phyloP scores from a whole-genome alignment of 2,329 filamentous ascomycete species.

The Colletotrichum cuscutae region DNA sequence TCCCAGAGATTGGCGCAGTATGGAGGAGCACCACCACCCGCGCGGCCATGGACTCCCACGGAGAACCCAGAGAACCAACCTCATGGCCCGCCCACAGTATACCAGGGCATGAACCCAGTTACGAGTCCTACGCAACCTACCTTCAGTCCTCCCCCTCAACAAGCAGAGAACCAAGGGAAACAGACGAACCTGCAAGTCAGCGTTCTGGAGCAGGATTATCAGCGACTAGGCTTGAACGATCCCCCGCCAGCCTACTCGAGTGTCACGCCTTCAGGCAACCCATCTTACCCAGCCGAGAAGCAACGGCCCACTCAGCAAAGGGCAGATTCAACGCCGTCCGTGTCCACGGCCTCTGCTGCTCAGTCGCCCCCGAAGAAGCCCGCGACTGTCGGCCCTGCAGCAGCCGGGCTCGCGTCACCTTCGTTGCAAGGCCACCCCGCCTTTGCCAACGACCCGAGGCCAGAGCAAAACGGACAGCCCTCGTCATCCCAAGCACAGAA shows the following conservation, averaged over 20 bases:
- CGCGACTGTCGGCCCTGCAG: constrained; percentile 40
- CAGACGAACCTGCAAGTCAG: constrained; percentile 65
- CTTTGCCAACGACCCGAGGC: constrained; percentile 85
- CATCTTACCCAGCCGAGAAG: constrained; percentile 85
- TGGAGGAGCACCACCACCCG: constrained; percentile 58
- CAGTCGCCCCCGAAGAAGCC: constrained; percentile 44
- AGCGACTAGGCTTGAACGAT: constrained; percentile 82
- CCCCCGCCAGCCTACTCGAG: constrained; percentile 97
- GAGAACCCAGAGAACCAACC: constrained; percentile 87
- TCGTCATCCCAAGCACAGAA: constrained; percentile 1
- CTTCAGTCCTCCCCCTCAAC: constrained; percentile 56
- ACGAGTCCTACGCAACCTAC: constrained; percentile 60
- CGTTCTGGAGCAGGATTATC: constrained; percentile 87
- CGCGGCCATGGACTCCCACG: constrained; percentile 92
- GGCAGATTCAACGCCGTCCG: constrained; percentile 41
- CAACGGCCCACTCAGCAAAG: constrained; percentile 57
- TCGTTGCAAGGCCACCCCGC: constrained; percentile 79
- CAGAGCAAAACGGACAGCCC: constrained; percentile 55
- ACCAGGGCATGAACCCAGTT: constrained; percentile 84
- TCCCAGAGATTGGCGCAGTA: constrained; percentile 86
- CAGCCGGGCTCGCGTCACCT: constrained; percentile 53
- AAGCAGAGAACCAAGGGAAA: constrained; percentile 45
- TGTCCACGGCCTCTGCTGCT: constrained; percentile 40
- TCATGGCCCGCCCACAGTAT: constrained; percentile 90
- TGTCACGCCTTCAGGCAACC: constrained; percentile 63